phyloP scores from a whole-genome alignment of 495 filamentous ascomycete genomes.

The Melanomma pulvis-pyrius region DNA sequence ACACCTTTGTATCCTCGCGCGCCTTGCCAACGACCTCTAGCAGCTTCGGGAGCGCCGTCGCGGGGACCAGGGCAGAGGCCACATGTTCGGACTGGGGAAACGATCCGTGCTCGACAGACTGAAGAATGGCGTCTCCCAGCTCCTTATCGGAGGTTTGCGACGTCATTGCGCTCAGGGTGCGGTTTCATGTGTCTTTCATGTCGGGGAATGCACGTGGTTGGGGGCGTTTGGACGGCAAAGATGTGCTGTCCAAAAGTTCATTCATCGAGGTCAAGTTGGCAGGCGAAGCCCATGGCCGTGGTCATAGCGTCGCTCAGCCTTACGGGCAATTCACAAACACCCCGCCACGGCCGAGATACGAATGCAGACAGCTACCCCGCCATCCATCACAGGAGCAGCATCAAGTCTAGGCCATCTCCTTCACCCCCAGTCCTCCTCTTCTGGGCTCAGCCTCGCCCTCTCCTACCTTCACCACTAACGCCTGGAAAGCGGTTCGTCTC shows the following conservation, averaged over 20 bases:
- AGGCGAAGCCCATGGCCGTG: not conserved
- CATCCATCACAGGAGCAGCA: not conserved
- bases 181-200: constrained; percentile 8
- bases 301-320: constrained; percentile 1
- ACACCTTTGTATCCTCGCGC: constrained; percentile 70
- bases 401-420: not conserved
- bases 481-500: not conserved
- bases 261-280: not conserved
- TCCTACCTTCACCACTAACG: not conserved
- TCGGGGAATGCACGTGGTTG: not conserved
- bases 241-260: constrained; percentile 2
- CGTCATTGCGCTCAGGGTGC: constrained; percentile 21
- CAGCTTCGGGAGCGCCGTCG: constrained; percentile 61
- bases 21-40: constrained; percentile 67
- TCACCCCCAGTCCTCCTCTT: not conserved
- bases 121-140: constrained; percentile 68
- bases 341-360: not conserved
- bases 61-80: constrained; percentile 63
- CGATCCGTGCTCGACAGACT: constrained; percentile 67
- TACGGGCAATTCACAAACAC: constrained; percentile 2
- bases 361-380: not conserved
- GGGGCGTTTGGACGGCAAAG: not conserved
- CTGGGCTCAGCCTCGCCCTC: not conserved
- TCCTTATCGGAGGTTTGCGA: constrained; percentile 39
- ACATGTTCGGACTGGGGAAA: constrained; percentile 76